Conservation (phyloP, 164 flowering plant genomes). For the Santalum album region DNA sequence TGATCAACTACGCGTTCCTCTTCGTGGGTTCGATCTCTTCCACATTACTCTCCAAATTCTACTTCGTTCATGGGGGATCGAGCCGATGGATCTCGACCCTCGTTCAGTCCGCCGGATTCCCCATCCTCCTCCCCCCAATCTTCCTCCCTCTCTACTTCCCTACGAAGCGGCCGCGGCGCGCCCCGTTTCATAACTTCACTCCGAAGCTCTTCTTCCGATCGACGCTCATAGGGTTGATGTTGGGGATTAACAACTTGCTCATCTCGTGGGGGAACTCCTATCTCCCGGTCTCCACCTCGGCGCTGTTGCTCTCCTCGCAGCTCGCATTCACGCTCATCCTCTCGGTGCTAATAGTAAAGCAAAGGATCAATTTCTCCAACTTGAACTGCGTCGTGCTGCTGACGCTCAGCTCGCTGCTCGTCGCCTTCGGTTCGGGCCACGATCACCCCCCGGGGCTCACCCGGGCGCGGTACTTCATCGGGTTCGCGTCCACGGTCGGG, state of each 20-base stretch:
- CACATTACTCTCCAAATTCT: constrained; percentile 49
- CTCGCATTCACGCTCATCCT: constrained; percentile 58
- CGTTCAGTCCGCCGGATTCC: constrained; percentile 74
- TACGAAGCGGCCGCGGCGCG: no score
- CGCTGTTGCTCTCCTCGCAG: constrained; percentile 60
- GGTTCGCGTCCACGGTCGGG: constrained; percentile 50
- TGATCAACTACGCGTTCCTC: constrained; percentile 30
- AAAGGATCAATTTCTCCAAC: constrained; percentile 44
- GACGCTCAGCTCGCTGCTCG: constrained; percentile 41
- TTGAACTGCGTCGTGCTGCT: constrained; percentile 62
- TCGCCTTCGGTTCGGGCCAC: constrained; percentile 39
- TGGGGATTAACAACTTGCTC: constrained; percentile 59
- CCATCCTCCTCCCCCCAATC: constrained; percentile 46
- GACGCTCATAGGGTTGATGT: constrained; percentile 32
- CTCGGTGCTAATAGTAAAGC: constrained; percentile 55
- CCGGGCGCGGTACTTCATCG: constrained; percentile 37
- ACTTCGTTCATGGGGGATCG: constrained; percentile 69
- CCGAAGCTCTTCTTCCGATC: constrained; percentile 18
- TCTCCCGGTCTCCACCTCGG: constrained; percentile 61
- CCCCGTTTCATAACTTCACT: constrained; percentile 48
- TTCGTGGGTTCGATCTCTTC: constrained; percentile 56
- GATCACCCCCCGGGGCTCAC: constrained; percentile 35
- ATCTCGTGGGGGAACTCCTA: constrained; percentile 71
- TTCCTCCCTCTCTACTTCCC: no score
- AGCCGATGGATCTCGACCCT: constrained; percentile 72